These are phyloP conservation scores for Cercospora canescens DNA, from an alignment of 2,329 filamentous ascomycete genomes.

Conservation along the genomic window DNA sequence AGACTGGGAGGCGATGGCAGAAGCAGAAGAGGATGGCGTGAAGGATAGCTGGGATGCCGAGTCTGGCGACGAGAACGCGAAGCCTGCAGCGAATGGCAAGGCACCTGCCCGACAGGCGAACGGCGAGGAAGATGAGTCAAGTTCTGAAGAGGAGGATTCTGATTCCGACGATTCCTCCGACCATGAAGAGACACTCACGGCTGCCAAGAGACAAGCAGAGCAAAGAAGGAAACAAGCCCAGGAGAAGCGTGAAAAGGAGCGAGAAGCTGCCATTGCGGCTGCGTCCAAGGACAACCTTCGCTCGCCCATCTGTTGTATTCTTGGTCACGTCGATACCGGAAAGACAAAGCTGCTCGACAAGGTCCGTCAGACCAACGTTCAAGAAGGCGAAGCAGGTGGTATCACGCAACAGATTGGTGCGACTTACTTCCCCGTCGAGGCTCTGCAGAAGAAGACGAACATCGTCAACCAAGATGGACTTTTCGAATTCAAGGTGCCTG, in stretches of 20 bases:
- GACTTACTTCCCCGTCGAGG: constrained; percentile 96
- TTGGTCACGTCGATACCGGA: constrained; percentile 99
- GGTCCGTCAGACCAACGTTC: constrained; percentile 96
- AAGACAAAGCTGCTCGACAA: constrained; percentile 99
- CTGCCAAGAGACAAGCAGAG: constrained; percentile 69
- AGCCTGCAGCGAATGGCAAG: constrained; percentile 39
- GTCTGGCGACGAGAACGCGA: constrained; percentile 65
- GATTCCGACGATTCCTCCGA: constrained; percentile 62
- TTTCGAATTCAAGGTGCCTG: constrained; percentile 97
- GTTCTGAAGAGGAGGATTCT: constrained; percentile 40
- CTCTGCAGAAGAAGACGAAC: constrained; percentile 85
- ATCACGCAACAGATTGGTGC: constrained; percentile 99
- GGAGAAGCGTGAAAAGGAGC: constrained; percentile 82
- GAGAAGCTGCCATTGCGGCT: constrained; percentile 87
- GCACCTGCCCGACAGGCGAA: constrained; percentile 30
- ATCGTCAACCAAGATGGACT: constrained; percentile 88
- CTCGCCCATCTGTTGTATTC: constrained; percentile 98
- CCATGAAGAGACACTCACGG: constrained; percentile 63
- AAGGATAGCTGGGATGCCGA: constrained; percentile 97
- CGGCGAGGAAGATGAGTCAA: constrained; percentile 30
- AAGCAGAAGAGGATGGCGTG: constrained; percentile 70
- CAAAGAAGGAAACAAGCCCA: constrained; percentile 85
- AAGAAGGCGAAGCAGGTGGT: constrained; percentile 98
- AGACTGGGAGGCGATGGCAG: constrained; percentile 85
- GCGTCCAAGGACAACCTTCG: constrained; percentile 92